Evolutionary conservation across 345 rosid genomes (phyloP), one percentile per base, ranked within the genome.

Genomic region (Euclidium syriacum): DNA sequence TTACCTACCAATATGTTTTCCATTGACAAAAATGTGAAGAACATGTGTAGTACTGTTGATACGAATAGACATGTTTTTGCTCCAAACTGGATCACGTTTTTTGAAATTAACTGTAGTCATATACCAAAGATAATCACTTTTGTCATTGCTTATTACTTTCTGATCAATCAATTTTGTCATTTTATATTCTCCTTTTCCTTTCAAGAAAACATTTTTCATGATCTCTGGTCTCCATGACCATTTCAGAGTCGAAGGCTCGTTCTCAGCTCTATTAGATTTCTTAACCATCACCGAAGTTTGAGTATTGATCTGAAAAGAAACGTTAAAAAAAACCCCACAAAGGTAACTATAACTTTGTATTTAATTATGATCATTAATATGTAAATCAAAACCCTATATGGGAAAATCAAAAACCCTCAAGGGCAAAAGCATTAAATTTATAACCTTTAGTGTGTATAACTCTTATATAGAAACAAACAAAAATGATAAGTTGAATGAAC

Each of bases 111-210:
- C 62, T 62, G 80, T 78, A 16, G 83, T 81, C 41, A 73, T 84
- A 55, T 84, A 81, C 91, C 91, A 85, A 50, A 85, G 70, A 44
- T 85, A 85, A 64, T 85, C 91, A 24, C 81, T 80, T 26, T 80
- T 61, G 29, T 85, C 87, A 53, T 80, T 80, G 51, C 85, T 73
- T 23, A 77, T 70, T 49, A 73, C 70, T 54, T 82, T 80, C 34
- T 85, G 91, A 75, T 85, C 84, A 53, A 53, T 10, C 1, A 73
- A 3, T 17, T 55, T 39, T 7, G 26, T 48, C 15, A 62, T 40
- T 20, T 54, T 38, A 9, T 64, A 23, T 10, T 73, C 66, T 46
- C 77, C 77, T 29, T 55, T 73, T 16, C 77, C 77, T 67, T 55
- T 48, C 22, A 73, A 67, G 29, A 74, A 62, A 24, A 79, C 16